Base-by-base conservation (phyloP, 805 yeast species). In the Saccharomycopsis sp. region DNA sequence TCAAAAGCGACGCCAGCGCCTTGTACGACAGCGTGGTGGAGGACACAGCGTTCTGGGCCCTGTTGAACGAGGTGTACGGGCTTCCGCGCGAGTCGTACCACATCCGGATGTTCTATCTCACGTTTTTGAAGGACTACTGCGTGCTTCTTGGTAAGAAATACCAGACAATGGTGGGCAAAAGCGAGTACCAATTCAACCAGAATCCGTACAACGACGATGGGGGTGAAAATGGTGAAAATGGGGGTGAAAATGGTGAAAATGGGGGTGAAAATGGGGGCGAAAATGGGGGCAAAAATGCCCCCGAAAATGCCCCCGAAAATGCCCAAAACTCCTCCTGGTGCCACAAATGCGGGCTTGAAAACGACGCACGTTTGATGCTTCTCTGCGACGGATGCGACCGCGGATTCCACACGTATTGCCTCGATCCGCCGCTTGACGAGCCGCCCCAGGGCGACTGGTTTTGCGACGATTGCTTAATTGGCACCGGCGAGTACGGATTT, bases 401-500 rank as follows among this genome's bases (percentile, higher is more conserved):
- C 54, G 78, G 81, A 1, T 89, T 73, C 69, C 97, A 91, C 68
- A 74, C 76, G 70, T 71, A 73, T 46, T 90, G 96, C 66, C 71
- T 90, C n/a, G 71, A 70, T 14, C 86, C 86, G 1, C 83, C 83
- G 1, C 63, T 86, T 23, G 66, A 70, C 0, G 64, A 65, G 1
- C 71, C 84, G 1, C 91, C 91, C 0, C 67, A 74, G 24, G 80
- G 80, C 9, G 79, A 75, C 16, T 91, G 97, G 96, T 85, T 78
- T 66, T 91, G 98, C 69, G 86, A 85, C 53, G 79, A 79, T 57
- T 91, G 98, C 70, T 73, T 91, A n/a, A 75, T 87, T 14, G 97
- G 96, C 0, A 85, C 89, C 47, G 92, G 94, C 1, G 91, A 84
- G 62, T 91, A 89, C 66, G 96, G 96, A 0, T 91, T 92, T 68